Evolutionary conservation across 352 stramenopile genomes (phyloP), one percentile per base, ranked within the genome.

Genomic region (Phytophthora syringae): DNA sequence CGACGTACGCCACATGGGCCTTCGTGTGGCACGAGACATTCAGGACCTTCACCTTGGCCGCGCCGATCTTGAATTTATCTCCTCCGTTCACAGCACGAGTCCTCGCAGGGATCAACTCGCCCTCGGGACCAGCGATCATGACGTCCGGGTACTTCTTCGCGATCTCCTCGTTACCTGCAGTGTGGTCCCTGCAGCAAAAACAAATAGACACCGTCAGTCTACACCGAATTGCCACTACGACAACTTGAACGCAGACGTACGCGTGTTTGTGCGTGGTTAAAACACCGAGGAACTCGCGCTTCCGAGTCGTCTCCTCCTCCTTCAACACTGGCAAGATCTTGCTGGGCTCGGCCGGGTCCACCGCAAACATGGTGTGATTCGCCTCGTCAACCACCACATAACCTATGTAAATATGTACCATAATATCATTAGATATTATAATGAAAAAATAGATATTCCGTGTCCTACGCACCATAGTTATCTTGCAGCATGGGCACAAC

Each of bases 251-350:
- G 5, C 43, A 44, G 45, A 76, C 82, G 47, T 82, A 95, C 88
- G 63, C 76, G 85, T 98, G 94, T 59, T 97, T 97, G 80, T 98
- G 94, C 2, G 94, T 98, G 20, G 92, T 98, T 27, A 98, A 76
- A 32, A 98, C 95, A 5, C 81, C 87, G 13, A 93, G 71, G 40
- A 95, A 93, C 53, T 88, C 70, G 27, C 87, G 85, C 39, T 92
- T 88, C 48, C 72, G 76, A 22, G 62, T 68, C 3, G 70, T 67
- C 28, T 92, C 82, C 50, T 95, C 85, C 64, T 95, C 85, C 53
- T 84, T 72, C 20, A 95, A 57, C 28, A 92, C 83, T 0, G 78
- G 49, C 30, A 93, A 27, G 58, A 95, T 90, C 64, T 79, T 76
- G 39, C 72, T 62, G 1, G 82, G 71, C 58, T 95, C 83, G 0